phyloP scores from a whole-genome alignment of 2,329 filamentous ascomycete species.

The Ustulina deusta region DNA sequence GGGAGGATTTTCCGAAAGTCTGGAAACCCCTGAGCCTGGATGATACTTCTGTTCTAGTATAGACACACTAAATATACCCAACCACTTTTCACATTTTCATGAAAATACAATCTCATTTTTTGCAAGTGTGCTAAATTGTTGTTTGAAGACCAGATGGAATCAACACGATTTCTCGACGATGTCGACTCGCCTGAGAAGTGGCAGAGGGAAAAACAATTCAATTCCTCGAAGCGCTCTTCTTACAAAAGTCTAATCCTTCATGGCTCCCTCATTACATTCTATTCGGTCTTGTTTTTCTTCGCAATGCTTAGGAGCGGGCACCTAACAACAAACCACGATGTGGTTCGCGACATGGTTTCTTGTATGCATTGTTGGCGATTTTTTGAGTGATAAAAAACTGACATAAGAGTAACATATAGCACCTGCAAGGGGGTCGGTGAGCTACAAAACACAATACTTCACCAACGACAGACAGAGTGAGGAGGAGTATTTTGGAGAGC shows the following conservation, averaged over 20 bases:
- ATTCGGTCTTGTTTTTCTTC: slow-evolving; percentile 6
- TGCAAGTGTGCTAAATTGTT: background rate
- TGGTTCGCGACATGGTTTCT: background rate
- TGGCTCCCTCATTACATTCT: slow-evolving; percentile 5
- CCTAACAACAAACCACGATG: slow-evolving; percentile 12
- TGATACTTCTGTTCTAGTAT: background rate
- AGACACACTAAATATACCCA: background rate
- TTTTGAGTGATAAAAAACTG: background rate
- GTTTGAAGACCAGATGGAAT: slow-evolving; percentile 1
- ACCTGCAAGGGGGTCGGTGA: slow-evolving; percentile 12
- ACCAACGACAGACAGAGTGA: background rate
- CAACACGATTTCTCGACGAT: slow-evolving; percentile 17
- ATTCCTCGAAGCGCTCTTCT: background rate
- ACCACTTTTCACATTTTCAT: background rate
- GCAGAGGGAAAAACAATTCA: background rate
- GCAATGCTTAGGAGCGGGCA: background rate
- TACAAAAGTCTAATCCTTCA: background rate
- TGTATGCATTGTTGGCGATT: background rate
- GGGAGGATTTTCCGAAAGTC: background rate
- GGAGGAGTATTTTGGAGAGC: slow-evolving; percentile 16
- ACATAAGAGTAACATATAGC: background rate
- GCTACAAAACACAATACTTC: slow-evolving; percentile 16
- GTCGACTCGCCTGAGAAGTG: slow-evolving; percentile 2
- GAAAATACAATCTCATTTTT: background rate
- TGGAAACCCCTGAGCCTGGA: background rate